These are phyloP conservation scores for Strobilomyces echinocephalus DNA, from an alignment of 768 basidiomycete species.

Conservation along the genomic window DNA sequence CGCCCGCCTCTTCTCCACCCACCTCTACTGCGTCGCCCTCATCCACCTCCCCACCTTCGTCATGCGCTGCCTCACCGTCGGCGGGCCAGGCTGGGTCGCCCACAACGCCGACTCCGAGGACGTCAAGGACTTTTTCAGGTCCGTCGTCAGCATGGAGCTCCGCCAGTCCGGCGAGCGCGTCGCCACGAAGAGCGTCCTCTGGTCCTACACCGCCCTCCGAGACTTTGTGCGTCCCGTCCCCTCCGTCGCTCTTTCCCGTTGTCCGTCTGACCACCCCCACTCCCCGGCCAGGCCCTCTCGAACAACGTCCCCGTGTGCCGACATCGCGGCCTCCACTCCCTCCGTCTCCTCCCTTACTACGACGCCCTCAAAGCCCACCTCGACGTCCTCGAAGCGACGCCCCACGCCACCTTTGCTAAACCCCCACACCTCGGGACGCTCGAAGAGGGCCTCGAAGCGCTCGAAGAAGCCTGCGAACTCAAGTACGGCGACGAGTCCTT, in stretches of 20 bases:
- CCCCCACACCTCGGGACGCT: slow-evolving; percentile 62
- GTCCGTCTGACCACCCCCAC: neutral
- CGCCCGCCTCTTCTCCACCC: slow-evolving; percentile 67
- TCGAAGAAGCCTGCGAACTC: slow-evolving; percentile 62
- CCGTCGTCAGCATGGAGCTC: slow-evolving; percentile 70
- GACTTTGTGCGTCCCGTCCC: slow-evolving; percentile 53
- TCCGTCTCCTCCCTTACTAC: slow-evolving; percentile 58
- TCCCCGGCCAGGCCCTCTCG: slow-evolving; percentile 51
- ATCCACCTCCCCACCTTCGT: slow-evolving; percentile 65
- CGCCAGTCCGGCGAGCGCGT: slow-evolving; percentile 74
- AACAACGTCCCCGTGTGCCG: slow-evolving; percentile 64
- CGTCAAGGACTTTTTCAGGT: slow-evolving; percentile 70
- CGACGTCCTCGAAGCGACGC: slow-evolving; percentile 54
- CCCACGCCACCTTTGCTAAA: slow-evolving; percentile 54
- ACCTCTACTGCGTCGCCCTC: slow-evolving; percentile 59
- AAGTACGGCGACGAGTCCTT: slow-evolving; percentile 43
- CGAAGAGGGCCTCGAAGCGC: slow-evolving; percentile 51
- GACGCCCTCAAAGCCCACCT: slow-evolving; percentile 58
- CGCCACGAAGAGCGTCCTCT: slow-evolving; percentile 73
- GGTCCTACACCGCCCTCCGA: slow-evolving; percentile 73
- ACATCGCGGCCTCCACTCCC: slow-evolving; percentile 62
- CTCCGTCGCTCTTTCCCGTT: neutral
- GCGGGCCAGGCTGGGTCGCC: slow-evolving; percentile 65
- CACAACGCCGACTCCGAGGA: slow-evolving; percentile 64
- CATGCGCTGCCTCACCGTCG: slow-evolving; percentile 56